A percentile compares a stretch with the other conserved stretches of the same genome.
Conservation (phyloP, 2,329 filamentous ascomycete genomes). For the Penicillium hesseltinei region DNA sequence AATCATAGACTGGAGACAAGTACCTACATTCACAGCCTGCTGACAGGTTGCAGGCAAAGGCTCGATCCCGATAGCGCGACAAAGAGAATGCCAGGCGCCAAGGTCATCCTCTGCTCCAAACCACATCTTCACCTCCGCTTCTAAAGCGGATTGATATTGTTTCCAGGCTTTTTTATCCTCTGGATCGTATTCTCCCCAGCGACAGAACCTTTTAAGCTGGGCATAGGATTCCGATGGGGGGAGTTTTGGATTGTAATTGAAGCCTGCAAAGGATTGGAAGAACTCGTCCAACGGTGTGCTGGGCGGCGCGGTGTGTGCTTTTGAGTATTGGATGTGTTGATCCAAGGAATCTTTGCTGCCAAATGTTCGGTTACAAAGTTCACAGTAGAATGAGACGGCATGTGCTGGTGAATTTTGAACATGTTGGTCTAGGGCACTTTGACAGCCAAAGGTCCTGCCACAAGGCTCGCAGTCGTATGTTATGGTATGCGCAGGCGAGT, state of each 20-base stretch:
- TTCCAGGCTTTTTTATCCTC: not conserved
- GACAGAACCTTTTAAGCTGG: not conserved
- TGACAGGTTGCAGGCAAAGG: not conserved
- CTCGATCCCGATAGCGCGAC: not conserved
- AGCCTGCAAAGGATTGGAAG: not conserved
- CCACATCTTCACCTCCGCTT: not conserved
- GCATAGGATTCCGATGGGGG: not conserved
- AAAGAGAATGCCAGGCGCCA: not conserved
- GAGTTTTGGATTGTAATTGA: not conserved
- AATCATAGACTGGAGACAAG: not conserved
- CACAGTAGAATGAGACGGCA: not conserved
- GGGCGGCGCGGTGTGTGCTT: not conserved
- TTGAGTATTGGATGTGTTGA: not conserved
- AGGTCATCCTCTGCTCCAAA: not conserved
- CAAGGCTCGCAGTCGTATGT: not conserved
- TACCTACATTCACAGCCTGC: not conserved
- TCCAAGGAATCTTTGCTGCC: not conserved
- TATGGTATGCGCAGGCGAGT: not conserved
- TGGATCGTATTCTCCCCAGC: not conserved
- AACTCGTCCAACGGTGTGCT: not conserved
- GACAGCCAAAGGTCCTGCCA: not conserved
- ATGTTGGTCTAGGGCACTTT: not conserved
- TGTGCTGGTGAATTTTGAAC: not conserved
- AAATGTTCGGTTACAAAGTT: not conserved
- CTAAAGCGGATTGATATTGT: not conserved